Base-by-base conservation (phyloP, 495 filamentous ascomycete genomes). In the Podospora comata region DNA sequence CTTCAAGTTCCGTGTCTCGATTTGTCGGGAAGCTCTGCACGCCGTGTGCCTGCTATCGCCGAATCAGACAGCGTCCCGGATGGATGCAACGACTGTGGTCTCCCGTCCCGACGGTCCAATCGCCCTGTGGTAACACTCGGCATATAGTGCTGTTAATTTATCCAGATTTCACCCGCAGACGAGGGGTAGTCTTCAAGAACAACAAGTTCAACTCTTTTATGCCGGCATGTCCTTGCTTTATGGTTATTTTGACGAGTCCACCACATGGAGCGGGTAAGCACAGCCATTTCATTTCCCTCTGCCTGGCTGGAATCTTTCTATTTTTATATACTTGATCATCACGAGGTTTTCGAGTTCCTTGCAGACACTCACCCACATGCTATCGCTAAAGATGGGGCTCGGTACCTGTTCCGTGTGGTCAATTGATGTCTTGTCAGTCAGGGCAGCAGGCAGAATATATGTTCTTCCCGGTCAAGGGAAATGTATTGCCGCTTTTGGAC, bases 161-260 rank as follows among this genome's bases (percentile, higher is more conserved):
- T 70, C 64, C 64, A 70, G 26, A 70, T 70, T 70, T 58, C 23
- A 62, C 59, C 64, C 64, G 28, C 30, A 32, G 44, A 65, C 18
- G 63, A 62, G 55, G 23, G 23, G 23, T 58, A 58, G n/a, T 58
- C n/a, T 5, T 26, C n/a, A 20, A 26, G 4, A 15, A 58, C 55
- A 58, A 5, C 55, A 58, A 15, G 18, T 58, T 26, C 55, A 58
- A 19, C 1, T 58, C n/a, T 18, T 18, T 19, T 39, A 65, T 59
- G 61, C 61, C 61, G 66, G 62, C 67, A 68, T 19, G 60, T 55
- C 39, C 39, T 48, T 48, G 39, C 39, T 48, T 48, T 48, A 48
- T 48, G 39, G 39, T 48, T 48, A 48, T 48, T 48, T 48, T 13
- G 39, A 48, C 13, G 9, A 48, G 39, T 48, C 39, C 39, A 48